Conservation (phyloP, 176 grass and related monocot species). For the Saccharum officinarum region DNA sequence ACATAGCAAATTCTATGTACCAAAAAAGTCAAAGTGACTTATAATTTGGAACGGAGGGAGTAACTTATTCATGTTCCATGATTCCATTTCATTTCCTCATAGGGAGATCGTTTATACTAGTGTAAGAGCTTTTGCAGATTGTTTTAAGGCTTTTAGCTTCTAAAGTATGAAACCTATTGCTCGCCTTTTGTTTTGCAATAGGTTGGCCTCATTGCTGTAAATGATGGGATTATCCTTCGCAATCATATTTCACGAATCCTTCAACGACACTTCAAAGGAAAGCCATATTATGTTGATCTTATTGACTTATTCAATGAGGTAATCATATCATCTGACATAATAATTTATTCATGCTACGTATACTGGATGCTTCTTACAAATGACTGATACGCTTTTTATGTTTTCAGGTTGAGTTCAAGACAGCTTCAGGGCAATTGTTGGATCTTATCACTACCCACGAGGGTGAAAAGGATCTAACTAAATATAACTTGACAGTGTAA, state of each 20-base stretch:
- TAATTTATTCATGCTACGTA: not conserved
- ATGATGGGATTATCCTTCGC: conserved; percentile 93
- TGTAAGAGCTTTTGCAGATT: not conserved
- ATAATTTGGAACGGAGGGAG: too few species aligned
- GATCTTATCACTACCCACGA: conserved; percentile 99
- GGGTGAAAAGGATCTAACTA: conserved; percentile 86
- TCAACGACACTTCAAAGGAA: conserved; percentile 81
- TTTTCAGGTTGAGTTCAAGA: conserved; percentile 92
- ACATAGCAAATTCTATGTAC: too few species aligned
- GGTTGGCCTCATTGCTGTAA: conserved; percentile 98
- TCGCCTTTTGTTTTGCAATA: conserved; percentile 47
- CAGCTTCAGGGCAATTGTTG: conserved; percentile 93
- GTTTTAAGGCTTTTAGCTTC: conserved; percentile 1
- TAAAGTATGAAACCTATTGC: conserved; percentile 19
- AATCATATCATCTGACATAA: conserved; percentile 27
- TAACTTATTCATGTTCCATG: conserved; percentile 15
- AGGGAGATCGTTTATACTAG: not conserved
- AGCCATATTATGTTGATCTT: conserved; percentile 91
- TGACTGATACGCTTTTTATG: conserved; percentile 21
- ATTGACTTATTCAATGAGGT: conserved; percentile 99
- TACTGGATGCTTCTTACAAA: conserved; percentile 15
- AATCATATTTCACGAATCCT: conserved; percentile 94
- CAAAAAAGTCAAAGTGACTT: too few species aligned
- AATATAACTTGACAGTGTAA: conserved; percentile 89
- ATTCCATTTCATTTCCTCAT: not conserved